Base-by-base conservation (phyloP, 2,329 filamentous ascomycete genomes). In the Claviceps lovelessii region DNA sequence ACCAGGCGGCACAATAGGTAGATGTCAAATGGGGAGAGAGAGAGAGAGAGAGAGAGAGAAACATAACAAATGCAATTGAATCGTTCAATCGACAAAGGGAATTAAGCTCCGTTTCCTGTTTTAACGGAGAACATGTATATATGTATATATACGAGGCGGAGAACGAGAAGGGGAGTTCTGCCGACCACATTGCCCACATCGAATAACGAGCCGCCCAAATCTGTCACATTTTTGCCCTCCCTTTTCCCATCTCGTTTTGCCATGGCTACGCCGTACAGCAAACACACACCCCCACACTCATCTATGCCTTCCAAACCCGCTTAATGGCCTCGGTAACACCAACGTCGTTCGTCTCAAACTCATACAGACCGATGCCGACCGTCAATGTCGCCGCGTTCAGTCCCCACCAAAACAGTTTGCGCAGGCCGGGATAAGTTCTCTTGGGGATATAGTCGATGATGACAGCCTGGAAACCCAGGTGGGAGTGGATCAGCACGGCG, bases 281-380 rank as follows among this genome's bases (percentile, higher is more conserved):
- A 7, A 23, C 9, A 46, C 17, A 41, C 28, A 47, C 19, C 3
- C 13, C 3, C 13, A 54, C 48, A n/a, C 49, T 2, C 5, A 11
- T 57, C 64, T 74, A 88, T 65, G 93, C 91, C 65, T 79, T 88
- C 93, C 93, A 98, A 59, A 97, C 76, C 67, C 86, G 81, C 79
- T 86, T 89, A 61, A 96, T 78, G 37, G 84, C 85, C 78, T 95
- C 91, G 9, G 90, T 95, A 57, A 98, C 71, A 61, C 93, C 93
- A 53, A 98, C 89, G 63, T 98, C 93, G 67, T 96, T 97, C 37
- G 93, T 98, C 83, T 98, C 93, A 65, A 97, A 97, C 72, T 97
- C 91, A 74, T 98, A 98, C 65, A 97, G 78, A 56, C 90, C 90
- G 61, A 95, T 78, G 52, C 87, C 90, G 59, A 90, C 88, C 53